phyloP scores from a whole-genome alignment of 2,329 filamentous ascomycete genomes.

The Fusarium brevicatenulatum region DNA sequence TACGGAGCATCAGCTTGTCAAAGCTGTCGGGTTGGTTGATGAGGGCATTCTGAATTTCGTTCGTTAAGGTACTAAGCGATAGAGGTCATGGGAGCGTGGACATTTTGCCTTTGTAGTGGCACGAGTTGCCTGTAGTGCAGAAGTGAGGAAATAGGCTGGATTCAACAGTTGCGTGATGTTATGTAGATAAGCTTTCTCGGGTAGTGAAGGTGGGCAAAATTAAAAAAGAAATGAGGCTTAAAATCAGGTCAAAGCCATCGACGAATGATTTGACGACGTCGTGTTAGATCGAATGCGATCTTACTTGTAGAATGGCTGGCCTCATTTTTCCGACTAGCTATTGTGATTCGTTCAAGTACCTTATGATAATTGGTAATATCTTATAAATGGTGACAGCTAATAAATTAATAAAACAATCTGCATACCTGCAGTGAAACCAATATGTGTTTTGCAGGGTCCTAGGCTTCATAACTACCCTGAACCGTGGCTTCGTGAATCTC shows the following conservation, averaged over 20 bases:
- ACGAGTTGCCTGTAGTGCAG: not conserved
- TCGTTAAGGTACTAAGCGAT: not conserved
- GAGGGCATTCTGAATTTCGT: not conserved
- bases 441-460: not conserved
- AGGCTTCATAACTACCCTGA: not conserved
- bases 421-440: not conserved
- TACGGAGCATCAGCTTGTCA: not conserved
- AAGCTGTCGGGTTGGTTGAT: not conserved
- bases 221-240: not conserved
- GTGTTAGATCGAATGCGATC: not conserved
- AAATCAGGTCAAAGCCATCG: not conserved
- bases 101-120: not conserved
- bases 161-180: not conserved
- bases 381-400: not conserved
- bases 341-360: not conserved
- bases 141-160: not conserved
- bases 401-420: not conserved
- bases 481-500: not conserved
- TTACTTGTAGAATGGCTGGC: not conserved
- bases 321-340: not conserved
- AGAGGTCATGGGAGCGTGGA: not conserved
- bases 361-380: not conserved
- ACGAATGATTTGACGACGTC: not conserved
- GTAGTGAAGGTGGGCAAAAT: fast-evolving
- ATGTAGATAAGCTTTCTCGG: not conserved